These are phyloP conservation scores for Yamadazyma scolyti DNA, from an alignment of 805 yeast genomes.

Conservation along the genomic window DNA sequence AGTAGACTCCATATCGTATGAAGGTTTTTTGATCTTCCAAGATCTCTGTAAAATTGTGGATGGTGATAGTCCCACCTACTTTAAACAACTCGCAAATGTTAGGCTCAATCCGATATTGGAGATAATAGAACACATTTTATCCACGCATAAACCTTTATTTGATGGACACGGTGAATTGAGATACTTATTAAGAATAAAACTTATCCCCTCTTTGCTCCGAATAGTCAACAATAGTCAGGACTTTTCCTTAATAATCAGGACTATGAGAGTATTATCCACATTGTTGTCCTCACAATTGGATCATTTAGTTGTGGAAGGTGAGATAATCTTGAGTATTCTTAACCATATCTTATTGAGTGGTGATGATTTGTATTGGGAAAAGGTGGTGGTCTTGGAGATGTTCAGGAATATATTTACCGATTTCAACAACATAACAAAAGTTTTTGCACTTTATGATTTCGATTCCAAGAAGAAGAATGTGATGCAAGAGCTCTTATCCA, in stretches of 20 bases:
- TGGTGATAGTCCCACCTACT: conserved; percentile 49
- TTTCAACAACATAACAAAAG: conserved; percentile 43
- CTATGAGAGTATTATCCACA: conserved; percentile 65
- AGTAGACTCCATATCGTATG: conserved; percentile 56
- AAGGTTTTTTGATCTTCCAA: conserved; percentile 63
- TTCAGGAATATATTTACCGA: conserved; percentile 60
- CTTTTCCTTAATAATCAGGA: conserved; percentile 71
- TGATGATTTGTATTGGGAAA: conserved; percentile 58
- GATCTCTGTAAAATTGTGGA: conserved; percentile 73
- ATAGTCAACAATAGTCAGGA: conserved; percentile 53
- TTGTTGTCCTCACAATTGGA: conserved; percentile 55
- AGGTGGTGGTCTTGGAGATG: conserved; percentile 68
- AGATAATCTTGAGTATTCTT: conserved; percentile 70
- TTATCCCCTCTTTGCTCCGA: conserved; percentile 74
- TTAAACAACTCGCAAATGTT: conserved; percentile 51
- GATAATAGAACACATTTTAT: conserved; percentile 72
- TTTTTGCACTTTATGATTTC: conserved; percentile 63
- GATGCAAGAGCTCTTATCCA: conserved; percentile 49
- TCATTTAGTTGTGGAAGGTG: conserved; percentile 70
- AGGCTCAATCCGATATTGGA: conserved; percentile 70
- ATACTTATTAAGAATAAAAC: conserved; percentile 58
- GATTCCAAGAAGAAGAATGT: conserved; percentile 55
- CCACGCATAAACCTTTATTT: conserved; percentile 59
- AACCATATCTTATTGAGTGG: conserved; percentile 67
- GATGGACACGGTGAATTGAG: conserved; percentile 59